These are phyloP conservation scores for Ophiosphaerella narmari DNA, from an alignment of 2,329 filamentous ascomycete genomes.

Conservation along the genomic window DNA sequence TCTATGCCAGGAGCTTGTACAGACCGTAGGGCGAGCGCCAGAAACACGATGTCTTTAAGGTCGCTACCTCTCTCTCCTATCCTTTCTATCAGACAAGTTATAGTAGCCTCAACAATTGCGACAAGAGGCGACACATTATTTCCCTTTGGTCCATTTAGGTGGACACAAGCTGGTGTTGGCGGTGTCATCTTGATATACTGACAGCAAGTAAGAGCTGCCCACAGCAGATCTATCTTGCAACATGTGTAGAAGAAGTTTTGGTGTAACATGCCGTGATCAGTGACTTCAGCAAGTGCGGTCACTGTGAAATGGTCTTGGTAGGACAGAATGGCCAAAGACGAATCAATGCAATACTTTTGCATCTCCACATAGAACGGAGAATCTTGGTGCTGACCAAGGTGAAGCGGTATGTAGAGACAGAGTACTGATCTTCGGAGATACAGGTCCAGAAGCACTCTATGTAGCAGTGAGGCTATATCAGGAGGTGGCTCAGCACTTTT, in stretches of 20 bases:
- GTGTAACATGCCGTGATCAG: conserved; percentile 6
- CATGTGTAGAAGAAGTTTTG: conserved; percentile 34
- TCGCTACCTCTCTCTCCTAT: conserved; percentile 23
- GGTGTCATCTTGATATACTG: conserved; percentile 28
- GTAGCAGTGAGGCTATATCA: conserved; percentile 14
- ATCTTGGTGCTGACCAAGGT: conserved; percentile 15
- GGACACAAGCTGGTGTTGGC: background rate
- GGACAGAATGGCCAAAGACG: conserved; percentile 24
- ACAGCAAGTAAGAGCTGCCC: conserved; percentile 38
- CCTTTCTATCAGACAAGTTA: conserved; percentile 15
- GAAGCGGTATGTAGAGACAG: conserved; percentile 25
- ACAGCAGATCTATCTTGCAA: conserved; percentile 38
- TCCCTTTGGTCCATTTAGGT: background rate
- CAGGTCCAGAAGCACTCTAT: conserved; percentile 21
- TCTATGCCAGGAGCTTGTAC: conserved; percentile 9
- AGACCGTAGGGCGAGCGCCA: conserved; percentile 20
- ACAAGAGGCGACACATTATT: conserved; percentile 4
- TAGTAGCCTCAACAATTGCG: conserved; percentile 15
- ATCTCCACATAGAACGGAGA: conserved; percentile 8
- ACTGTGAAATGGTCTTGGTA: conserved; percentile 20
- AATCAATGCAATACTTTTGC: conserved; percentile 20
- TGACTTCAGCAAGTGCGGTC: conserved; percentile 2
- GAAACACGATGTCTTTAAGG: conserved; percentile 26
- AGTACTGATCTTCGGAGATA: conserved; percentile 24
- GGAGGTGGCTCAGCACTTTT: background rate